Percentiles rank a stretch among this genome's conserved stretches.
Evolutionary conservation across 257 asterid genomes (phyloP).

Genomic region (Marsdenia floribunda): DNA sequence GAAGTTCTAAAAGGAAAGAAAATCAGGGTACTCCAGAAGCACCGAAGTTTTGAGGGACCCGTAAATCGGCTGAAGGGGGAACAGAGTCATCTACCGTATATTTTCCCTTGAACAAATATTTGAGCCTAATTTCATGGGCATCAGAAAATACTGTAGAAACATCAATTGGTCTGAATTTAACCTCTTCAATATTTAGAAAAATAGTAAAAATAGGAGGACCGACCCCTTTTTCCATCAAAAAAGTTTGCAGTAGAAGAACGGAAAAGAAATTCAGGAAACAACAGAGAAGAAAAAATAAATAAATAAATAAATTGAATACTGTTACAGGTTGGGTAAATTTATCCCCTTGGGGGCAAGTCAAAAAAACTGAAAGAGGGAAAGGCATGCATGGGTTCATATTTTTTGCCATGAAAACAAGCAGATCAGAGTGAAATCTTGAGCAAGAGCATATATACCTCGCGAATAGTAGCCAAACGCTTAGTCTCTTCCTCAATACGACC

Average conservation of each 20-base stretch:
- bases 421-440: slow-evolving; percentile 1
- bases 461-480: slow-evolving; percentile 71
- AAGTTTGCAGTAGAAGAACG: neutral
- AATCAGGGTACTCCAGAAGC: neutral
- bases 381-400: neutral
- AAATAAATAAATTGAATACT: neutral
- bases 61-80: neutral
- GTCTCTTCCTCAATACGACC: slow-evolving; percentile 98
- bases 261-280: neutral
- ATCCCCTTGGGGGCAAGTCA: neutral
- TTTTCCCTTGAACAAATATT: neutral
- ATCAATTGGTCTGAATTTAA: neutral
- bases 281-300: neutral
- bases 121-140: neutral
- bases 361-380: neutral
- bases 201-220: neutral
- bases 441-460: slow-evolving; percentile 49
- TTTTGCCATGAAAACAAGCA: neutral
- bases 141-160: neutral
- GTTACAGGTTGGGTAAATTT: neutral
- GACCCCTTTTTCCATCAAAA: neutral
- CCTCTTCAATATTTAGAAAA: neutral
- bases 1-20: neutral
- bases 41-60: neutral
- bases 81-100: neutral